These are phyloP conservation scores for Asclepias syriaca DNA, from an alignment of 257 asterid species.

Conservation along the genomic window DNA sequence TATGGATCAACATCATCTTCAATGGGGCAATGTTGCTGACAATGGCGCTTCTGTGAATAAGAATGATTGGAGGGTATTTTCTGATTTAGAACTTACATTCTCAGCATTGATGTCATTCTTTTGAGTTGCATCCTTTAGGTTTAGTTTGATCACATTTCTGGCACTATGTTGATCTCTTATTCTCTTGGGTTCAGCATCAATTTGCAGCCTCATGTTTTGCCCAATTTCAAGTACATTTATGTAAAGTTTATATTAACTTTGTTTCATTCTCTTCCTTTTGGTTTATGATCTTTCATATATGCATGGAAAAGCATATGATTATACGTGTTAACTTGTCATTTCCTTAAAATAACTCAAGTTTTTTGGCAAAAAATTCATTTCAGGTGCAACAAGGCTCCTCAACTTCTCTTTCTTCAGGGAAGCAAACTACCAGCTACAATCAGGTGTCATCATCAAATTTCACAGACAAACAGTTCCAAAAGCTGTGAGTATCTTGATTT, in stretches of 20 bases:
- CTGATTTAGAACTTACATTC: conserved; percentile 3
- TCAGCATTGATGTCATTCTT: background rate
- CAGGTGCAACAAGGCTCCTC: conserved; percentile 38
- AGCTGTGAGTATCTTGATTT: conserved; percentile 46
- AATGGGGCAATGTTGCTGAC: conserved; percentile 15
- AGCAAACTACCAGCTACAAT: conserved; percentile 37
- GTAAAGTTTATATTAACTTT: background rate
- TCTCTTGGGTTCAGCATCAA: background rate
- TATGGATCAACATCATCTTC: conserved; percentile 25
- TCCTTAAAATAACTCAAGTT: background rate
- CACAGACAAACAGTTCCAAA: conserved; percentile 57
- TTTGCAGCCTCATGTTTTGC: background rate
- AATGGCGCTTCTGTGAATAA: conserved; percentile 33
- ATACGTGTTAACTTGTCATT: background rate
- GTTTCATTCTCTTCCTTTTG: background rate
- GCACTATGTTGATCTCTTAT: background rate
- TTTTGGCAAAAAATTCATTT: background rate
- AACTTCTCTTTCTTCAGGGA: conserved; percentile 41
- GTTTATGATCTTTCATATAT: background rate
- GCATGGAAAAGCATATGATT: background rate
- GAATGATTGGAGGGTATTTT: conserved; percentile 44
- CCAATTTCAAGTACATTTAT: background rate
- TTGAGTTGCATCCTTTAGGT: background rate
- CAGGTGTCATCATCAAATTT: conserved; percentile 49
- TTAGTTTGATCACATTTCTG: background rate